These are phyloP conservation scores for Fusarium incarnatum DNA, from an alignment of 2,329 filamentous ascomycete species.

Conservation along the genomic window DNA sequence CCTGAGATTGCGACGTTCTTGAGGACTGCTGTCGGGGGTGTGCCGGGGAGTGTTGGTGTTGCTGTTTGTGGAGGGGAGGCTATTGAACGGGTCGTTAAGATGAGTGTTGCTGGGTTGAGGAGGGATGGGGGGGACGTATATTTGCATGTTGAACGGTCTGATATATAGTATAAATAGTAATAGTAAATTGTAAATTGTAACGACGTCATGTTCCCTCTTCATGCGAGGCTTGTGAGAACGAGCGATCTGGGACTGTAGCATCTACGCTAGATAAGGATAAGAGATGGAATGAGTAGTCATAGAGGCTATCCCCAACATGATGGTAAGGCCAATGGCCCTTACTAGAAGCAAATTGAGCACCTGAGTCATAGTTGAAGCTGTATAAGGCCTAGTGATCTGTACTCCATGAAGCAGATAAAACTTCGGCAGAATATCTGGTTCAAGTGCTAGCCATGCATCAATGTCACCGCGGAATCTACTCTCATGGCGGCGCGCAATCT, in stretches of 20 bases:
- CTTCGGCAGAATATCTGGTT: too few relatives aligned
- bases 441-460: too few relatives aligned
- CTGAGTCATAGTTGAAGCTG: too few relatives aligned
- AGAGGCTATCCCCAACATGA: too few relatives aligned
- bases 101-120: conserved; percentile 26
- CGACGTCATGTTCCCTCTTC: rapidly evolving
- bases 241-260: too few relatives aligned
- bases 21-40: conserved; percentile 23
- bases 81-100: conserved; percentile 38
- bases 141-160: conserved; percentile 41
- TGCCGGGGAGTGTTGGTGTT: conserved; percentile 36
- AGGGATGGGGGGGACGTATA: conserved; percentile 34
- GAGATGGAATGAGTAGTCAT: too few relatives aligned
- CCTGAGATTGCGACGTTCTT: conserved; percentile 42
- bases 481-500: too few relatives aligned
- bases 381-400: too few relatives aligned
- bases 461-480: too few relatives aligned
- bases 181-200: not conserved
- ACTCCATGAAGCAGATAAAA: too few relatives aligned
- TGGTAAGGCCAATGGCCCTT: rapidly evolving
- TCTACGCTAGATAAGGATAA: too few relatives aligned
- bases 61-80: conserved; percentile 42
- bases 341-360: not conserved
- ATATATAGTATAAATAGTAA: conserved; percentile 32
- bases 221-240: rapidly evolving